Percentiles rank a stretch among this genome's conserved stretches.
These are phyloP conservation scores for Termitomyces sp. DNA, from an alignment of 768 basidiomycete species.

Conservation along the genomic window DNA sequence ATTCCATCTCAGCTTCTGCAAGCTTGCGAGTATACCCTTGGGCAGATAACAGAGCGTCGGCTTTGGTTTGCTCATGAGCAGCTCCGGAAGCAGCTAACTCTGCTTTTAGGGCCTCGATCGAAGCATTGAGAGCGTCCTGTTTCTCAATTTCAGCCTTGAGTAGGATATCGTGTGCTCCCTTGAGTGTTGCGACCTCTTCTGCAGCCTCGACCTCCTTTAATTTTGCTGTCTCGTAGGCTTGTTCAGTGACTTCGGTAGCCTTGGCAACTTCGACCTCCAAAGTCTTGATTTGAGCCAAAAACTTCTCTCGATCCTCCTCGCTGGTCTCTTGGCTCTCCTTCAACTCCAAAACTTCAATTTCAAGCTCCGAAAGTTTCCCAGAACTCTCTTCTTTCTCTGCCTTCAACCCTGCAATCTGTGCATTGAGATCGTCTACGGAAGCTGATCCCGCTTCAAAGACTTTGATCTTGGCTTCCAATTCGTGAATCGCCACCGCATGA, in stretches of 20 bases:
- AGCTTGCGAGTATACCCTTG: conserved; percentile 47
- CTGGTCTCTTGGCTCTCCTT: conserved; percentile 65
- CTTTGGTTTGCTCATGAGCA: conserved; percentile 46
- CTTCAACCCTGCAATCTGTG: conserved; percentile 35
- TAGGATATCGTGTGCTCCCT: conserved; percentile 42
- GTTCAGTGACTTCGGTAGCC: conserved; percentile 43
- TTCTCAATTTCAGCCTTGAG: conserved; percentile 42
- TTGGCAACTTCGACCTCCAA: conserved; percentile 54
- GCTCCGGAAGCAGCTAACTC: conserved; percentile 42
- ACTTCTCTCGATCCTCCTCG: conserved; percentile 54
- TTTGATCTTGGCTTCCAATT: conserved; percentile 39
- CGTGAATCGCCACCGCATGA: conserved; percentile 47
- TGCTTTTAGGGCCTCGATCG: conserved; percentile 42
- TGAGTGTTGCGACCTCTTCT: conserved; percentile 35
- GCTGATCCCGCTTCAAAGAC: conserved; percentile 46
- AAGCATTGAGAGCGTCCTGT: conserved; percentile 37
- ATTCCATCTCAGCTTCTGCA: conserved; percentile 47
- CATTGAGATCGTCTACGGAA: conserved; percentile 33
- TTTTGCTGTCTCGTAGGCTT: conserved; percentile 42
- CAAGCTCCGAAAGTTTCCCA: conserved; percentile 72
- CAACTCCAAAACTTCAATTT: conserved; percentile 76
- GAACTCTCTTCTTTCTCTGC: conserved; percentile 68
- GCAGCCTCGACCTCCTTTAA: conserved; percentile 45
- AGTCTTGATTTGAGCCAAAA: conserved; percentile 40
- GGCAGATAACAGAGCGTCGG: conserved; percentile 39